phyloP scores from a whole-genome alignment of 2,329 filamentous ascomycete genomes.

The Botryotinia globosa region DNA sequence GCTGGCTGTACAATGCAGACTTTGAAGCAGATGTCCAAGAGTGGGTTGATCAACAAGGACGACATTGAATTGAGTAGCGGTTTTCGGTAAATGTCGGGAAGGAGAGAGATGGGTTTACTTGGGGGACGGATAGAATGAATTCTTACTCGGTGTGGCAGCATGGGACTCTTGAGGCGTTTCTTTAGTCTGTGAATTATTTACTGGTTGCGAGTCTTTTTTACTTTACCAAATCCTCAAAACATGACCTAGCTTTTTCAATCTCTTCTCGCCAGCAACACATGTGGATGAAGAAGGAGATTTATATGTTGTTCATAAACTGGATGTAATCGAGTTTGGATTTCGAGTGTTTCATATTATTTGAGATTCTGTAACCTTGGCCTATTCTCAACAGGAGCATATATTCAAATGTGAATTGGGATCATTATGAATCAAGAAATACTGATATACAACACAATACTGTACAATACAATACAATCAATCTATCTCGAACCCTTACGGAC shows the following conservation, averaged over 20 bases:
- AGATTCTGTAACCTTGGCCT: background rate
- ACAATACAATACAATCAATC: background rate
- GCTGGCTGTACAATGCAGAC: conserved; percentile 24
- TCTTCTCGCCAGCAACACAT: background rate
- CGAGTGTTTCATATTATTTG: background rate
- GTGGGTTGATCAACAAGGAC: conserved; percentile 21
- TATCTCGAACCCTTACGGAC: background rate
- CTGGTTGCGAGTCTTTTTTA: background rate
- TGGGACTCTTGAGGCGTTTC: background rate
- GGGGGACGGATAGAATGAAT: background rate
- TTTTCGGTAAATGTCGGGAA: background rate
- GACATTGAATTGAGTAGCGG: background rate
- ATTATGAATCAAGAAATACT: background rate
- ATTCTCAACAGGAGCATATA: background rate
- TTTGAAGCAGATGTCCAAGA: conserved; percentile 21
- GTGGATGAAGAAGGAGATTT: background rate
- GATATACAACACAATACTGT: background rate
- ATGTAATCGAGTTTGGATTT: background rate
- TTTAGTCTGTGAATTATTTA: background rate
- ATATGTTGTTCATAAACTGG: background rate
- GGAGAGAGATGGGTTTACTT: background rate
- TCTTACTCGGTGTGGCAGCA: background rate
- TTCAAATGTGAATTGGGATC: background rate
- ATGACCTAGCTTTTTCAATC: background rate
- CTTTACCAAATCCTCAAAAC: too few relatives aligned